Base-by-base conservation (phyloP, 306 rosid species). In the Quercus ilex region DNA sequence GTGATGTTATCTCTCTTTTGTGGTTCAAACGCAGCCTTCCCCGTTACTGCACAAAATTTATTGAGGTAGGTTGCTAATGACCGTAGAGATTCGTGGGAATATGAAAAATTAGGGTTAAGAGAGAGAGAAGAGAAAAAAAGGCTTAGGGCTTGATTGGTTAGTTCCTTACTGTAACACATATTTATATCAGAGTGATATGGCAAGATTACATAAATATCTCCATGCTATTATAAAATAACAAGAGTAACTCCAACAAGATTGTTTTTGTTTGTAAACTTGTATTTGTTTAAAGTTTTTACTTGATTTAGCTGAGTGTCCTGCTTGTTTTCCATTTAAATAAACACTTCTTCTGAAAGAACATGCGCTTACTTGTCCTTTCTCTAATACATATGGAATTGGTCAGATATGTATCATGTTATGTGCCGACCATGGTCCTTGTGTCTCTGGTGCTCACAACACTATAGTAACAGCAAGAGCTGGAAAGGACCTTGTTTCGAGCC, bases 11-110 rank as follows among this genome's bases (percentile, higher is more conserved):
- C 86, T 93, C 99, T 79, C 97, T 96, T 69, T 79, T 96, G 81
- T 96, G 99, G 99, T 93, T 93, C 89, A 93, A 93, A 78, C 99
- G 99, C 81, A 96, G 98, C 87, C 97, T 96, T 85, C 99, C 99
- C 15, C 92, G 96, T 68, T 96, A 96, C 73, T 96, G 99, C 79
- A 90, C 99, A 62, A 91, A 96, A 25, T 96, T 93, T 84, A 96
- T 96, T 73, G 98, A 93, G 97, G 99, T 93, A 74, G 69, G 80
- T 69, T 74, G 30, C 58, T 89, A 28, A 74, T 82, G 30, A 49
- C 63, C 20, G 3, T 49, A 38, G 77, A 59, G 74, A 68, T 28
- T 5, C 8, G 17, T 33, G 23, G 31, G 74, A 58, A 38, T 38
- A 41, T 41, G 46, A 41, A 41, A 41, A 41, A 7, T 41, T 8